A percentile compares a stretch with the other conserved stretches of the same genome.
These are phyloP conservation scores for Salpingoeca rosetta DNA, from an alignment of 78 protist species.

Conservation along the genomic window DNA sequence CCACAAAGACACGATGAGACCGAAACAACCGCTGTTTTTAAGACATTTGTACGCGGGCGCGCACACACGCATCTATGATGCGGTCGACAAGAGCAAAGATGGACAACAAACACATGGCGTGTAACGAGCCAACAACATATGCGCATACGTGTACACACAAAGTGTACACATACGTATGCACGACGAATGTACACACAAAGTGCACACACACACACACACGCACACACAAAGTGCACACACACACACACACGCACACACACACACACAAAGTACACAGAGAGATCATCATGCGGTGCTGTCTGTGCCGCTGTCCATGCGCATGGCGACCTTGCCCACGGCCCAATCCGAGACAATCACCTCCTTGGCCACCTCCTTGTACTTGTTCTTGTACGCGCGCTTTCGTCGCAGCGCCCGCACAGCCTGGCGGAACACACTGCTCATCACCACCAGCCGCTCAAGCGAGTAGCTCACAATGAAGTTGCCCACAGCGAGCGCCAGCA, in stretches of 20 bases:
- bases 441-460: not conserved
- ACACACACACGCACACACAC: not conserved
- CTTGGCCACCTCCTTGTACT: not conserved
- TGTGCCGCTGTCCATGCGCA: not conserved
- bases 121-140: no score
- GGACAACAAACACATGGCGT: no score
- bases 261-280: not conserved
- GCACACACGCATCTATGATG: not conserved
- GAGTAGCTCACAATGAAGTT: not conserved
- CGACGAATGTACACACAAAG: not conserved
- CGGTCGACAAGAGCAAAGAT: not conserved
- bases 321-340: not conserved
- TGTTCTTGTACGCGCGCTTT: not conserved
- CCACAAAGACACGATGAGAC: not conserved
- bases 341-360: not conserved
- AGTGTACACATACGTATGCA: no score
- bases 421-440: not conserved
- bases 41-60: not conserved
- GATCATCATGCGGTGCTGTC: not conserved
- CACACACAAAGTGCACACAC: not conserved
- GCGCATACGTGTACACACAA: no score
- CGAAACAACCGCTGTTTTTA: not conserved
- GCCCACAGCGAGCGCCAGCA: not conserved
- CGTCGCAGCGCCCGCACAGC: no score
- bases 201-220: not conserved